phyloP scores from a whole-genome alignment of 306 rosid species.

The Begonia peltatifolia region DNA sequence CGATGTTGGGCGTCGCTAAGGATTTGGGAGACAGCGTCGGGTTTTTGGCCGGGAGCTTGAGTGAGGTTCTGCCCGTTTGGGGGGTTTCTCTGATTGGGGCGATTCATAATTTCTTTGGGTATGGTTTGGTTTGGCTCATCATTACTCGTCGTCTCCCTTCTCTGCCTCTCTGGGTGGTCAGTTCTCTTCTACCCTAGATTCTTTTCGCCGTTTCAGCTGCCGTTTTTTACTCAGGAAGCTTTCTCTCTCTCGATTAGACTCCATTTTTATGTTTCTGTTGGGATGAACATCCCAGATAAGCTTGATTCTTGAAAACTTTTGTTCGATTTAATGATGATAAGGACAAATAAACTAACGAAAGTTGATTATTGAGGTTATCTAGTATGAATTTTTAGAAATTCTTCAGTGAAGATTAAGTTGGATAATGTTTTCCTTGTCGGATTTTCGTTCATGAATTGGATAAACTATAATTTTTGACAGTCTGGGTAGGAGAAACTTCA shows the following conservation, averaged over 20 bases:
- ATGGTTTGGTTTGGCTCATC: constrained; percentile 76
- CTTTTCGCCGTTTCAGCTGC: not conserved
- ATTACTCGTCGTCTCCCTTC: constrained; percentile 41
- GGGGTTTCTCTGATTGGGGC: constrained; percentile 63
- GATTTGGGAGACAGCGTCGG: constrained; percentile 88
- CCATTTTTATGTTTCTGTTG: not conserved
- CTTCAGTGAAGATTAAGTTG: no score
- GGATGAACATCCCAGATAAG: not conserved
- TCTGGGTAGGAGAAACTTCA: no score
- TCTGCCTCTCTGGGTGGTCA: constrained; percentile 77
- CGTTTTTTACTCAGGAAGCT: no score
- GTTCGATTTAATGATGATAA: no score
- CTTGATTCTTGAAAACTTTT: no score
- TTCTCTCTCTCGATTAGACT: constrained; percentile 3
- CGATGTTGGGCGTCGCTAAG: constrained; percentile 71
- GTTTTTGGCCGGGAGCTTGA: constrained; percentile 50
- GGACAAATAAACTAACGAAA: no score
- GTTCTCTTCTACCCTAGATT: constrained; percentile 14
- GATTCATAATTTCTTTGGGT: constrained; percentile 47
- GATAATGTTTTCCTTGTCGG: no score
- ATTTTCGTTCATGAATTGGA: no score
- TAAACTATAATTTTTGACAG: no score
- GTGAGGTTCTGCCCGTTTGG: constrained; percentile 75
- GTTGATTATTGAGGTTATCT: no score
- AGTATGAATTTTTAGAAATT: no score